Conservation (phyloP, 768 basidiomycete genomes). For the Tulasnella sp. region DNA sequence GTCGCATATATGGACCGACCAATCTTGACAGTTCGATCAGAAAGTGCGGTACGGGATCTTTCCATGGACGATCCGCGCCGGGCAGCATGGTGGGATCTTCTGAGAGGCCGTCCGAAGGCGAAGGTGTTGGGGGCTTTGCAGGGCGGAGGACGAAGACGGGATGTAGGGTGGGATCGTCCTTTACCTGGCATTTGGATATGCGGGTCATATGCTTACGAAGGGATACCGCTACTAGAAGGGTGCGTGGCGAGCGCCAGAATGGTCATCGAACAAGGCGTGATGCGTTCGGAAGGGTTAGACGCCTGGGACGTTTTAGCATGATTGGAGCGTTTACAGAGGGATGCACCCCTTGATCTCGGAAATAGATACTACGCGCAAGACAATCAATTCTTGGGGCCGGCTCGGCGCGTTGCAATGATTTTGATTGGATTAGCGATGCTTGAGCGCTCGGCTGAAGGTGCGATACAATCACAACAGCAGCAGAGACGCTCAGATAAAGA, state of each 20-base stretch:
- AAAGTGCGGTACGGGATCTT: conserved; percentile 39
- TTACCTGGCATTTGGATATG: conserved; percentile 54
- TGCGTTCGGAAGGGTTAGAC: no score
- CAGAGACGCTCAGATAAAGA: not conserved
- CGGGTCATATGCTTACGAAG: conserved; percentile 57
- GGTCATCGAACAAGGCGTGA: conserved; percentile 31
- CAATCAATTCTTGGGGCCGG: no score
- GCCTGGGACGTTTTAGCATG: no score
- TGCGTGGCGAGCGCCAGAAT: conserved; percentile 63
- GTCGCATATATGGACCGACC: conserved; percentile 53
- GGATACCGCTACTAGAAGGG: conserved; percentile 69
- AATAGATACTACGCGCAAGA: no score
- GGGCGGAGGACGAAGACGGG: conserved; percentile 31
- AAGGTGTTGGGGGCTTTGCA: conserved; percentile 40
- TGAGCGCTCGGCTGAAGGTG: not conserved
- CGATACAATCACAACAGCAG: not conserved
- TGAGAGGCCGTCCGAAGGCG: conserved; percentile 21
- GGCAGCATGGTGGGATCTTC: conserved; percentile 31
- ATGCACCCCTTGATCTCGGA: no score
- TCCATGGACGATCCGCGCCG: conserved; percentile 31
- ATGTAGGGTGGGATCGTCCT: conserved; percentile 18
- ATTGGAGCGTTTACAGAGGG: no score
- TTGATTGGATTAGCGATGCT: not conserved
- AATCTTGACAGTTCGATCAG: conserved; percentile 40
- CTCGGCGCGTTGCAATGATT: no score